Evolutionary conservation across 768 basidiomycete genomes (phyloP), one percentile per base, ranked within the genome.

Genomic region (Tylopilus plumbeoviolaceoides): DNA sequence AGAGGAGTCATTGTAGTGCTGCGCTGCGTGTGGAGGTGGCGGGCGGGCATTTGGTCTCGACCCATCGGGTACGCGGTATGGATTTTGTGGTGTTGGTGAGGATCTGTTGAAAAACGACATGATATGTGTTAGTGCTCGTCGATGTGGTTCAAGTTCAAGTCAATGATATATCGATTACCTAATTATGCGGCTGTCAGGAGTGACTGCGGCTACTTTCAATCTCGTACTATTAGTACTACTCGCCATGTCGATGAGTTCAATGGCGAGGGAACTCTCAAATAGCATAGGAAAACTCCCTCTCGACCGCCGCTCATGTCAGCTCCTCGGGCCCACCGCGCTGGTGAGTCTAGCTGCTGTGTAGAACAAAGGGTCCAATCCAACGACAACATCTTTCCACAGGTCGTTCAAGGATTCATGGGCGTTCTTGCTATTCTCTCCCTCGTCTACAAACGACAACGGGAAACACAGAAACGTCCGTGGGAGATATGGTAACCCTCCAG

Each of bases 331-430:
- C 0, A 76, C 78, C 31, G 78, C 75, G 9, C 70, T 79, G 61
- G 71, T 72, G 57, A 58, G 77, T 59, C 35, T 6, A 20, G 27
- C 30, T 30, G 7, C 50, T 54, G 17, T 23, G 6, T 9, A 27
- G n/a, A 27, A 2, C 44, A 3, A 43, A 23, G 44, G 12, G 18
- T 15, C 45, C 39, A 25, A 15, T n/a, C 5, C 56, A 35, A 21
- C 23, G 27, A 28, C 27, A 7, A 7, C 14, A 23, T 48, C 28
- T 7, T 40, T 12, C 15, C 5, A 7, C 25, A 91, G 89, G 72
- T 86, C 49, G 87, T 93, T 18, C 91, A 98, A 72, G 88, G 67
- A 4, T 76, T 91, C 20, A 86, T 98, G 86, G 95, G 93, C n/a
- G 69, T 93, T 17, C 72, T 98, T 28, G 94, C 95, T n/a, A 78